Conservation (phyloP, 495 filamentous ascomycete species). For the Penicillium fimorum region DNA sequence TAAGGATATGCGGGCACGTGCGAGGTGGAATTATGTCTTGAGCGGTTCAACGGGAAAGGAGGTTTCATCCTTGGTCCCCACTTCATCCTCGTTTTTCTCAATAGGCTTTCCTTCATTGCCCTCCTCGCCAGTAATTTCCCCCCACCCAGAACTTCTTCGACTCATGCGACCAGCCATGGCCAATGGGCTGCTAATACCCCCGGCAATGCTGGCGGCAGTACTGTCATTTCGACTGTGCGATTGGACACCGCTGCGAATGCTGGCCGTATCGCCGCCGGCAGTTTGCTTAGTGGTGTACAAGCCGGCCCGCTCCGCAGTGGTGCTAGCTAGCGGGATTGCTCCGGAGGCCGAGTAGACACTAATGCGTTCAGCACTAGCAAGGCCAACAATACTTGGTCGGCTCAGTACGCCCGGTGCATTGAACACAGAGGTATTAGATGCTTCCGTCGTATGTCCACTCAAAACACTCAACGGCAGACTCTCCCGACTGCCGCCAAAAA, state of each 20-base stretch:
- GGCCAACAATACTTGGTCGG: constrained; percentile 57
- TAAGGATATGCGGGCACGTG: neutral
- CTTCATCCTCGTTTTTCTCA: constrained; percentile 16
- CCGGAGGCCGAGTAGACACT: constrained; percentile 86
- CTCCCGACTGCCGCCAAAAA: constrained; percentile 88
- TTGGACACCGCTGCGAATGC: constrained; percentile 71
- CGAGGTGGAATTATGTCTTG: constrained; percentile 6
- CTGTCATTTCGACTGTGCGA: constrained; percentile 82
- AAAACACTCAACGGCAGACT: constrained; percentile 86
- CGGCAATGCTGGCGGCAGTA: constrained; percentile 70
- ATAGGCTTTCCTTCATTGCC: constrained; percentile 31
- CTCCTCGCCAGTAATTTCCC: constrained; percentile 53
- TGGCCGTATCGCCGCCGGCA: constrained; percentile 65
- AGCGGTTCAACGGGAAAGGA: constrained; percentile 16
- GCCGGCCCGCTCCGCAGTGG: constrained; percentile 71
- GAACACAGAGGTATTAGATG: constrained; percentile 49
- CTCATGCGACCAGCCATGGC: constrained; percentile 51
- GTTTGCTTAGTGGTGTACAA: constrained; percentile 72
- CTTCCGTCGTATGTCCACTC: constrained; percentile 68
- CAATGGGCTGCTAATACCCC: constrained; percentile 58
- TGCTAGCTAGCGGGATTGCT: constrained; percentile 54
- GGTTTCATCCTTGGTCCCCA: constrained; percentile 2
- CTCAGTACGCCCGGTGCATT: constrained; percentile 47
- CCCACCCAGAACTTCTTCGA: constrained; percentile 64
- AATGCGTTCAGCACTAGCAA: constrained; percentile 71